Base-by-base conservation (phyloP, 305 asterid genomes). In the Nicotiana rustica region DNA sequence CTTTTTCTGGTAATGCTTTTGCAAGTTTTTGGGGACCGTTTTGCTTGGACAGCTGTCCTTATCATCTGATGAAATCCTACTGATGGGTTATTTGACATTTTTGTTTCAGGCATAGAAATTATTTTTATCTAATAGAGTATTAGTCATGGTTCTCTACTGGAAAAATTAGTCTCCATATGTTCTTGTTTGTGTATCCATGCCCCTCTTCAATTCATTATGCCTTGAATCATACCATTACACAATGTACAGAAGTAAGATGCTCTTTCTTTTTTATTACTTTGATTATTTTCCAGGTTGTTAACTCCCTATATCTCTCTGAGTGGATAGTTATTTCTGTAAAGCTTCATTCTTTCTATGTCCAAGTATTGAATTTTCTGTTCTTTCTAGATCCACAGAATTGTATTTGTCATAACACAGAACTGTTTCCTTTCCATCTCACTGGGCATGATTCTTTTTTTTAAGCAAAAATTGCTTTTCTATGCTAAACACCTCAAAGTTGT, bases 401-500 rank as follows among this genome's bases (percentile, higher is more conserved):
- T 71, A 17, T 19, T 19, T 59, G 5, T 44, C 15, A 19, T 71
- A 5, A 0, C 3, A 6, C 25, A 19, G 2, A 71, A 21, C 38
- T 71, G 38, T 12, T 71, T 35, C 62, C n/a, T 71, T 64, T 25
- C 49, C 14, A 47, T 47, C 79, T 6, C 18, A 41, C 6, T 3
- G 25, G 17, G 18, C 36, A 1, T 0, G 62, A 29, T 21, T 17
- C 60, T 0, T 61, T 3, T 25, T 13, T 25, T 5, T 5, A 60
- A 56, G 35, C 41, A 15, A 52, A n/a, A 2, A 5, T 55, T 55
- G 49, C 31, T 76, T 76, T 25, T 29, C 6, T 47, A 6, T 75
- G 10, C 49, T 52, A 29, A 75, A 29, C 56, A 55, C 49, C 49
- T 73, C 62, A 73, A 73, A 49, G 15, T 2, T 76, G 80, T 52